These are phyloP conservation scores for Mycena galopus DNA, from an alignment of 768 basidiomycete species.

Conservation along the genomic window DNA sequence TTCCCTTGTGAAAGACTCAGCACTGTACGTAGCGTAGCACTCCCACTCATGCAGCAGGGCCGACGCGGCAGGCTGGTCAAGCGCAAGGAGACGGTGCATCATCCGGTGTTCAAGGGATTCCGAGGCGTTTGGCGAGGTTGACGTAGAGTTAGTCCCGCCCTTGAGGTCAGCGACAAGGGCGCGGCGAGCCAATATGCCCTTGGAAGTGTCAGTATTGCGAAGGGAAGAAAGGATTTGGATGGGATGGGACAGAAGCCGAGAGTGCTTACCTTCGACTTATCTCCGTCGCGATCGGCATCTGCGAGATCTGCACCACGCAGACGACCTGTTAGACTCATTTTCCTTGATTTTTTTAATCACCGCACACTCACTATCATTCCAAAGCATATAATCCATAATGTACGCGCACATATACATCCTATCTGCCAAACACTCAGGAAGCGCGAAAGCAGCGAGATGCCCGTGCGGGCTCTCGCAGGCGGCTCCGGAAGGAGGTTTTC, in stretches of 20 bases:
- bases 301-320: not conserved
- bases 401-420: constrained; percentile 16
- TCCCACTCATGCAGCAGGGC: constrained; percentile 7
- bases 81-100: constrained; percentile 2
- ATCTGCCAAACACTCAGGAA: constrained; percentile 3
- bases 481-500: constrained; percentile 9
- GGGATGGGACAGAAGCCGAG: not conserved
- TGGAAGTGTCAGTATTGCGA: not conserved
- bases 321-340: not conserved
- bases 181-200: not conserved
- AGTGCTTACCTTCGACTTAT: constrained; percentile 8
- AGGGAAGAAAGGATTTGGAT: not conserved
- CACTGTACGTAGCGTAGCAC: constrained; percentile 1
- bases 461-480: constrained; percentile 1
- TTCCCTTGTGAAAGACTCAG: not conserved
- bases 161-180: not conserved
- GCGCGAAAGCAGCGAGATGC: not conserved
- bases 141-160: not conserved
- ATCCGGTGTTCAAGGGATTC: constrained; percentile 6
- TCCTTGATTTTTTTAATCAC: not conserved
- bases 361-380: constrained; percentile 1
- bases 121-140: not conserved
- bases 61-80: constrained; percentile 2
- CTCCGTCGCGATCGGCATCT: not conserved
- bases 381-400: constrained; percentile 6